Base-by-base conservation (phyloP, 2,329 filamentous ascomycete species). In the Penicillium sp. region DNA sequence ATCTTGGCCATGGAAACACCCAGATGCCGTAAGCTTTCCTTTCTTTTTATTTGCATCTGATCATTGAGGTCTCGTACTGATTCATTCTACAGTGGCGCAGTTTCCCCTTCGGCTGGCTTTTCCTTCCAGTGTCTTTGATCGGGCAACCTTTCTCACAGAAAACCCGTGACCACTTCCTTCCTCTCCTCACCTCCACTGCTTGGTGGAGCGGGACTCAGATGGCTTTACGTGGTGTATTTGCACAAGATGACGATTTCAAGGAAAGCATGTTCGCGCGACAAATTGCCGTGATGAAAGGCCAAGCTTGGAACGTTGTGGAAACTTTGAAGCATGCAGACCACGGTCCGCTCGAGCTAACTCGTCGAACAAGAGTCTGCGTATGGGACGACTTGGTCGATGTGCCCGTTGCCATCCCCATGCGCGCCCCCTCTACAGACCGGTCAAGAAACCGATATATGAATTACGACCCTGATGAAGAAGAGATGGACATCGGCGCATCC, bases 231-330 rank as follows among this genome's bases (percentile, higher is more conserved):
- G 84, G 86, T 58, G 87, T 97, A 43, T 99, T 99, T 71, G 88
- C 91, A 62, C 86, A 95, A 70, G 94, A 99, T 72, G 86, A 88
- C 2, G 94, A 99, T 75, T 99, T 99, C 74, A 91, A 97, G 71
- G 94, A 99, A 77, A 89, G 91, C 75, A 99, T 99, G 94, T 99
- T 96, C 76, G 91, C 91, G n/a, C 87, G 91, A 62, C 94, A 99
- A 70, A 95, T 99, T 58, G 93, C 94, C 1, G 94, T 99, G 55
- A 96, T 99, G 91, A 99, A 99, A 75, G 94, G 94, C 10, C 94
- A 99, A 71, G 94, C 94, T 0, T 99, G 94, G 92, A 99, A 99
- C 70, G 94, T 99, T 0, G 94, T 99, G 4, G 94, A 99, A 77
- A 97, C 94, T 0, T 82, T 99, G 57, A 99, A 99, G 73, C 90